phyloP scores from a whole-genome alignment of 2,329 filamentous ascomycete genomes.

The Exophiala lecanii-corni region DNA sequence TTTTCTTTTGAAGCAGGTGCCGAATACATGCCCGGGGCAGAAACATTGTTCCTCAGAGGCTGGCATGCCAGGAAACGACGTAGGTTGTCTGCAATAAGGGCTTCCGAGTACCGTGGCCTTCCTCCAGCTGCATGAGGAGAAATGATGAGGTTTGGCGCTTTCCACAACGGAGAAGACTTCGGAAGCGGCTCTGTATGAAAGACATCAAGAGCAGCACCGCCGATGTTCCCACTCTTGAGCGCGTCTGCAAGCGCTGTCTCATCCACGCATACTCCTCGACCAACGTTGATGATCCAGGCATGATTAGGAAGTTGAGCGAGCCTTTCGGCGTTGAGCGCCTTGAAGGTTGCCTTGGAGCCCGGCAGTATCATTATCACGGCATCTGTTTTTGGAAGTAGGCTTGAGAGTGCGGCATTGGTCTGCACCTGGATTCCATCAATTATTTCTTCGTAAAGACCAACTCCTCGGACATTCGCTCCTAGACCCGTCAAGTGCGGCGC shows the following conservation, averaged over 20 bases:
- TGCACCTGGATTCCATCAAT: constrained; percentile 56
- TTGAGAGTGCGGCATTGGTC: constrained; percentile 48
- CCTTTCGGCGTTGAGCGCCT: constrained; percentile 50
- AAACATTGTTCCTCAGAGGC: constrained; percentile 49
- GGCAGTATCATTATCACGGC: constrained; percentile 65
- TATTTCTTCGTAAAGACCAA: constrained; percentile 55
- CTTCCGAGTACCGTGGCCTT: constrained; percentile 57
- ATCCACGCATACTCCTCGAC: constrained; percentile 18
- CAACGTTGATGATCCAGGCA: constrained; percentile 21
- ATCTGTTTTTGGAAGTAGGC: constrained; percentile 54
- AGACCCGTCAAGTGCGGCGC: constrained; percentile 50
- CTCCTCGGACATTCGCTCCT: constrained; percentile 56
- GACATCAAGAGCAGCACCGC: constrained; percentile 66
- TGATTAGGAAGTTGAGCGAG: constrained; percentile 53
- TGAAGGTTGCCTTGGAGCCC: constrained; percentile 50
- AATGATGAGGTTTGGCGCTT: constrained; percentile 16
- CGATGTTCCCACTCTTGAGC: constrained; percentile 48
- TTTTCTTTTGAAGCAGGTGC: background rate
- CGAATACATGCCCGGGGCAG: constrained; percentile 7
- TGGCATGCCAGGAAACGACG: constrained; percentile 56
- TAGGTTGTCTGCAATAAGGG: constrained; percentile 57
- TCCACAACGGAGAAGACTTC: constrained; percentile 50
- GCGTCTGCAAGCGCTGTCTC: constrained; percentile 19
- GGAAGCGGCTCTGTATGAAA: constrained; percentile 66
- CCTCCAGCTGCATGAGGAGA: constrained; percentile 27